phyloP scores from a whole-genome alignment of 768 basidiomycete species.

The Leccinum imitatum region DNA sequence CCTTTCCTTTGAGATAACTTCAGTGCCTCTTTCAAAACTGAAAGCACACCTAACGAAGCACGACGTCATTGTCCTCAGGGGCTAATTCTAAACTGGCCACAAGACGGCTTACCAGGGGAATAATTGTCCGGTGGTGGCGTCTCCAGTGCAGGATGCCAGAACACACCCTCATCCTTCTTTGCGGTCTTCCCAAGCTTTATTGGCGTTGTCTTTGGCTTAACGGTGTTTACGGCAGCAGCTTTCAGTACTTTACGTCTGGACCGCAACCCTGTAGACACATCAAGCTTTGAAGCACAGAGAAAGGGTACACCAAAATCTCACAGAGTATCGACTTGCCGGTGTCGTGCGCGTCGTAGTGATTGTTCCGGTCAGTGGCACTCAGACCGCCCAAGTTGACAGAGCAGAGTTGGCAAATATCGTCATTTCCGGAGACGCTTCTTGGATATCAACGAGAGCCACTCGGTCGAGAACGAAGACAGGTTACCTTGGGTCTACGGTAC shows the following conservation, averaged over 20 bases:
- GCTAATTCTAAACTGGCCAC: constrained; percentile 1
- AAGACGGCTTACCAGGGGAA: constrained; percentile 59
- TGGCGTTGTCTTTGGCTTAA: neutral
- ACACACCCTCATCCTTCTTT: constrained; percentile 42
- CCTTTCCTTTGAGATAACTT: constrained; percentile 51
- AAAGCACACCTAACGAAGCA: constrained; percentile 54
- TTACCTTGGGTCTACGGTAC: constrained; percentile 14
- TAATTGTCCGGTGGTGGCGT: constrained; percentile 53
- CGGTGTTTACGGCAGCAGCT: neutral
- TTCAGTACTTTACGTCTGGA: constrained; percentile 18
- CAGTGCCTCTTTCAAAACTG: constrained; percentile 57
- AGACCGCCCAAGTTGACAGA: constrained; percentile 38
- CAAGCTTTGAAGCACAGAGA: neutral
- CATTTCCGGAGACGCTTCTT: constrained; percentile 14
- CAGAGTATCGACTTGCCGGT: constrained; percentile 13
- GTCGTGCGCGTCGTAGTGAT: constrained; percentile 59
- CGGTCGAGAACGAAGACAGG: neutral
- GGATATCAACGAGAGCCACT: neutral
- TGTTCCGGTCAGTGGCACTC: constrained; percentile 39
- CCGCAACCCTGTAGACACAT: constrained; percentile 12
- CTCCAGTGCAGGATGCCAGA: constrained; percentile 59
- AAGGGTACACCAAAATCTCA: constrained; percentile 1
- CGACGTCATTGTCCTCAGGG: constrained; percentile 13
- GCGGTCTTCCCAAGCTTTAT: constrained; percentile 15
- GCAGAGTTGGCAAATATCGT: constrained; percentile 54